Conservation (phyloP, 106 monocot species). For the Dactylorhiza incarnata region DNA sequence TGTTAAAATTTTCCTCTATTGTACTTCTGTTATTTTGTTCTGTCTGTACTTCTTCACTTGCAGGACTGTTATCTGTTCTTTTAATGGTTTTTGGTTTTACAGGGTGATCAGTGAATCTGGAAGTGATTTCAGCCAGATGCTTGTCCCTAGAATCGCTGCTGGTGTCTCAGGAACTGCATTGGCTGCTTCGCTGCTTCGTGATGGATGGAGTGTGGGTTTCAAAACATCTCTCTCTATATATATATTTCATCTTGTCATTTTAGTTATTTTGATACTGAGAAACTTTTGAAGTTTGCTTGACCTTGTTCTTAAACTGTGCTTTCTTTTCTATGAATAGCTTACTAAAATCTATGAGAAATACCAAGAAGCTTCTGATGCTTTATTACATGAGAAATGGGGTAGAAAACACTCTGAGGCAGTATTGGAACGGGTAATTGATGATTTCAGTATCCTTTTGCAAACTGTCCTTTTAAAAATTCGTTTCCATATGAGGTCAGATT, state of each 20-base stretch:
- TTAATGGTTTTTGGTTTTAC: constrained; percentile 11
- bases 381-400: constrained; percentile 77
- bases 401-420: constrained; percentile 68
- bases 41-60: background rate
- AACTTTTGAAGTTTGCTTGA: background rate
- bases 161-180: constrained; percentile 94
- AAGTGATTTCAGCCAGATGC: constrained; percentile 18
- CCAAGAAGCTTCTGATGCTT: constrained; percentile 93
- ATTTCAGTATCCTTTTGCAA: background rate
- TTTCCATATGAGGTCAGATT: background rate
- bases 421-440: constrained; percentile 53
- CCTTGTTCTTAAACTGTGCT: constrained; percentile 2
- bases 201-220: constrained; percentile 94
- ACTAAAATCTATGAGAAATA: constrained; percentile 98
- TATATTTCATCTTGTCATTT: background rate
- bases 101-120: constrained; percentile 28
- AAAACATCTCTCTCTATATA: background rate
- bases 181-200: constrained; percentile 89
- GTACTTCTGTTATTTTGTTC: background rate
- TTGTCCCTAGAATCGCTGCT: constrained; percentile 48
- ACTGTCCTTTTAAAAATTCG: background rate
- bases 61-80: background rate
- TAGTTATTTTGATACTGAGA: background rate
- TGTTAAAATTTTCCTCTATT: background rate
- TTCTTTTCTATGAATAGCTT: constrained; percentile 37